Percentiles rank a stretch among this genome's conserved stretches.
Evolutionary conservation across 345 rosid species (phyloP).

Genomic region (Eucalyptus pauciflora): DNA sequence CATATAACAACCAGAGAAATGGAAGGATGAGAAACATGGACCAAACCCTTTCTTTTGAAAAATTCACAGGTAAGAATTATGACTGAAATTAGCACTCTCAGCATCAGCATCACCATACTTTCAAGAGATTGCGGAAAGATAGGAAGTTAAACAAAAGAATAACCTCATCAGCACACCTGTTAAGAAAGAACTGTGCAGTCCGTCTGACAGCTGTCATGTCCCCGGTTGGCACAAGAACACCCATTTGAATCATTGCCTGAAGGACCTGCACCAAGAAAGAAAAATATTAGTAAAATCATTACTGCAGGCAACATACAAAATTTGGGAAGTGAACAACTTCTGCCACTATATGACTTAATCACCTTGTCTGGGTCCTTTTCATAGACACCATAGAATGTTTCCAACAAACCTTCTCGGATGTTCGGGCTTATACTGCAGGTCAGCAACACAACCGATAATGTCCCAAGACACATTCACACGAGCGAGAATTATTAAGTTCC

Average conservation of each 20-base stretch:
- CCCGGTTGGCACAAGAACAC: conserved; percentile 99
- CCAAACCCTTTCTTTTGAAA: neutral
- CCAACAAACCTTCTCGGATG: conserved; percentile 90
- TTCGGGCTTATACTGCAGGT: conserved; percentile 79
- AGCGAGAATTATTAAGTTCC: neutral
- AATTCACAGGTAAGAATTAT: neutral
- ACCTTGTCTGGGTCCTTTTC: conserved; percentile 97
- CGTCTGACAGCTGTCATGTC: conserved; percentile 94
- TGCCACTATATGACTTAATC: conserved; percentile 3
- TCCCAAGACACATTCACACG: neutral
- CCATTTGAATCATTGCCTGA: conserved; percentile 97
- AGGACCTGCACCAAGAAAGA: conserved; percentile 42
- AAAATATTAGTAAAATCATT: neutral
- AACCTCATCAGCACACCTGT: conserved; percentile 34
- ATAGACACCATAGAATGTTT: conserved; percentile 81
- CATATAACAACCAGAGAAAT: neutral
- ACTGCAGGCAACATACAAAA: neutral
- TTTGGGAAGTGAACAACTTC: neutral
- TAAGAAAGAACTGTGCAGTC: conserved; percentile 90
- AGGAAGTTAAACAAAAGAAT: neutral
- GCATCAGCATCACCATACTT: neutral
- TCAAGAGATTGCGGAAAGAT: neutral
- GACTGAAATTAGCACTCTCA: neutral
- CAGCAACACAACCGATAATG: neutral
- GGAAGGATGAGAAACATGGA: neutral